phyloP scores from a whole-genome alignment of 805 yeast species.

The Wickerhamomyces bisporus region DNA sequence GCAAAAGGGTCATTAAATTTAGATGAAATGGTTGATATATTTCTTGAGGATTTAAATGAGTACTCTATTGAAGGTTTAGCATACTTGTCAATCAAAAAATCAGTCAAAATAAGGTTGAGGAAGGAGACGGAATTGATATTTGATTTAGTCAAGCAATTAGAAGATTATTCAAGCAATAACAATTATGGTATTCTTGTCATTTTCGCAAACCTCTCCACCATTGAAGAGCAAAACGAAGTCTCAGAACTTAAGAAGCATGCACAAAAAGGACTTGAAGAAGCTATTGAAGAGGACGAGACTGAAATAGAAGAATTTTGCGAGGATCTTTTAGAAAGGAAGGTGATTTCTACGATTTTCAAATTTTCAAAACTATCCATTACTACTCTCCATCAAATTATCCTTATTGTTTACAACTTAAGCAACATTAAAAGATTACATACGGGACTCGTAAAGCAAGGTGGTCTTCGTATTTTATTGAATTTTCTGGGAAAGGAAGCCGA shows the following conservation, averaged over 20 bases:
- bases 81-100: conserved; percentile 39
- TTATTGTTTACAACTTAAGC: conserved; percentile 27
- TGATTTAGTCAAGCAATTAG: conserved; percentile 23
- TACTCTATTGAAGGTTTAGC: conserved; percentile 43
- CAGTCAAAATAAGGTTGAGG: conserved; percentile 33
- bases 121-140: conserved; percentile 31
- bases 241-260: conserved; percentile 28
- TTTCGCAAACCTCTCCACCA: conserved; percentile 27
- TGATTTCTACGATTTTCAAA: conserved; percentile 11
- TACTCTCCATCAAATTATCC: conserved; percentile 25
- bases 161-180: conserved; percentile 9
- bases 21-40: conserved; percentile 28
- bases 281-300: conserved; percentile 10
- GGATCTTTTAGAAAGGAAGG: conserved; percentile 20
- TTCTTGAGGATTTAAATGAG: conserved; percentile 15
- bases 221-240: conserved; percentile 22
- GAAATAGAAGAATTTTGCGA: conserved; percentile 13
- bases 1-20: conserved; percentile 28
- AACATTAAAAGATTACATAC: conserved; percentile 20
- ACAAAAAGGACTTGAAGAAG: conserved; percentile 22
- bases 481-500: conserved; percentile 8
- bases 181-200: conserved; percentile 30
- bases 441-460: conserved; percentile 42
- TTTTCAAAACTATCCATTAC: conserved; percentile 14
- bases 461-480: conserved; percentile 32